Base-by-base conservation (phyloP, 2,329 filamentous ascomycete species). In the Hymenoscyphus linearis region DNA sequence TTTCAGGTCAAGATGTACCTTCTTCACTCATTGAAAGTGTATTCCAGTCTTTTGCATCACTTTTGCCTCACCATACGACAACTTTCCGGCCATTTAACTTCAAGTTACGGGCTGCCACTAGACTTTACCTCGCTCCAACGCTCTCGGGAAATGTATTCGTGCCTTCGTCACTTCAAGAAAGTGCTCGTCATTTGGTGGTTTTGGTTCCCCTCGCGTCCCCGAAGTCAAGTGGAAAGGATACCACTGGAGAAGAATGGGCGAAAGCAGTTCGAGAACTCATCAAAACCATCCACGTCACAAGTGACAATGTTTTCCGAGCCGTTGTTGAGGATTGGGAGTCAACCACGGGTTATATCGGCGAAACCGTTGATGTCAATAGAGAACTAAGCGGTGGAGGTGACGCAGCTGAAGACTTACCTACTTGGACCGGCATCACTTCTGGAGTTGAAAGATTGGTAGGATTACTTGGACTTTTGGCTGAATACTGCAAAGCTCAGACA, bases 261-360 rank as follows among this genome's bases (percentile, higher is more conserved):
- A 88, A 85, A 67, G 80, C 85, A 16, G 76, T 93, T 53, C 81
- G 82, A 54, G 77, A 78, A 7, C 79, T 87, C 12, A 77, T 96
- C 26, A 79, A 80, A 40, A 81, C 84, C 40, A 81, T 86, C 16
- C 92, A 97, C 69, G 75, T 77, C 26, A 89, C 90, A 1, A 85
- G 89, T 50, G 88, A 96, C 69, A 83, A 87, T 65, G 80, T 96
- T 0, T 89, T 96, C 70, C 85, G 93, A 55, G 86, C 87, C 10
- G 82, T 96, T 0, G 76, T 89, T 12, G 93, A 97, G 72, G 88
- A 90, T 47, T 95, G 91, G 89, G 85, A 93, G 68, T 85, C 91
- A 0, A 80, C 80, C 2, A 78, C 82, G 35, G 82, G 79, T 3
- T 81, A 82, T 64, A 71, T 71, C 10, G 72, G 74, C 52, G 73